Evolutionary conservation across 129 eudicot species (phyloP).

Genomic region (Calendula officinalis): DNA sequence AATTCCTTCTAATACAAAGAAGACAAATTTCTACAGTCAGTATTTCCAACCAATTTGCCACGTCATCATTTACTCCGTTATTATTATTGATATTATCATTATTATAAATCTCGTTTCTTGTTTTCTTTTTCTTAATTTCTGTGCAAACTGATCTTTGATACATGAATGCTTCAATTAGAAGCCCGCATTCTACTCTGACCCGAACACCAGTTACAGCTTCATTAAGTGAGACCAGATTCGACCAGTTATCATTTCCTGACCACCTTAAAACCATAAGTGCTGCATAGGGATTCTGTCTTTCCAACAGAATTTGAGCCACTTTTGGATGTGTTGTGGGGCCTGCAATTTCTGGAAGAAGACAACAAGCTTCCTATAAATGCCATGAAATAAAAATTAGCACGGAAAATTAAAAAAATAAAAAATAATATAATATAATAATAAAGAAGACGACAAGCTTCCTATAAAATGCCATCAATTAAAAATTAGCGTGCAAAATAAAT

Average conservation of each 20-base stretch:
- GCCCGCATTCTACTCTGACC: constrained; percentile 90
- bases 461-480: constrained; percentile 9
- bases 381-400: too few species aligned
- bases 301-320: constrained; percentile 77
- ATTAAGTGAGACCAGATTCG: constrained; percentile 52
- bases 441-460: constrained; percentile 91
- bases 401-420: too few species aligned
- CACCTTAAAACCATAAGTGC: constrained; percentile 95
- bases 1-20: constrained; percentile 82
- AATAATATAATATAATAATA: too few species aligned
- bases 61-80: constrained; percentile 37
- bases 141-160: constrained; percentile 68
- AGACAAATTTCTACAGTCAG: constrained; percentile 81
- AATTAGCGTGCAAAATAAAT: neutral
- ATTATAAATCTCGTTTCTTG: constrained; percentile 26
- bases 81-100: constrained; percentile 11
- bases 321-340: constrained; percentile 90
- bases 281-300: constrained; percentile 79
- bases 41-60: constrained; percentile 60
- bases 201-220: constrained; percentile 94
- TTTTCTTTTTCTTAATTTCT: constrained; percentile 55
- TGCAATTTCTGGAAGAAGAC: constrained; percentile 84
- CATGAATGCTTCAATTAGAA: constrained; percentile 92
- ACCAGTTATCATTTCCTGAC: constrained; percentile 73
- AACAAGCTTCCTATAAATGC: too few species aligned